phyloP scores from a whole-genome alignment of 768 basidiomycete genomes.

The Xerocomellus amylosporus region DNA sequence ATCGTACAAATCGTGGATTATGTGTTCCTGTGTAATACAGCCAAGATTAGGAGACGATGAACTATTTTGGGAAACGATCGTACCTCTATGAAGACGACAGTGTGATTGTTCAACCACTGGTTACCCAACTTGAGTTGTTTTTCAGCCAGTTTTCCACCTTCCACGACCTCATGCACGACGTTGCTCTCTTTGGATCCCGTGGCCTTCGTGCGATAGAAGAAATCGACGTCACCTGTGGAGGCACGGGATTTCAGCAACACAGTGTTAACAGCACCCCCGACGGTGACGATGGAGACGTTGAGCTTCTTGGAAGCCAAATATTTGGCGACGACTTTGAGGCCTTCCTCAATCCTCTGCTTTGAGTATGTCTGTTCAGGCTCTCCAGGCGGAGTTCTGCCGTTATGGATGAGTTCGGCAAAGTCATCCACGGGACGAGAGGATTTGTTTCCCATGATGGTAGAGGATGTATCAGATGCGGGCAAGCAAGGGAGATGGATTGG shows the following conservation, averaged over 20 bases:
- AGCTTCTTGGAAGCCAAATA: not conserved
- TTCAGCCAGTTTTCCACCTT: constrained; percentile 2
- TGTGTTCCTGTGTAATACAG: not conserved
- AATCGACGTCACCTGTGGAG: constrained; percentile 11
- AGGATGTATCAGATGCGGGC: not conserved
- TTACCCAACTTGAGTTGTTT: not conserved
- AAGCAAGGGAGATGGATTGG: not conserved
- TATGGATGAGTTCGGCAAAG: constrained; percentile 1
- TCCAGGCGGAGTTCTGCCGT: not conserved
- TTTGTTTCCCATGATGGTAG: not conserved
- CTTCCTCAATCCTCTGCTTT: constrained; percentile 2
- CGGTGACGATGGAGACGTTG: constrained; percentile 6
- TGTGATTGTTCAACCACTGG: constrained; percentile 14
- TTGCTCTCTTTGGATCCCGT: not conserved
- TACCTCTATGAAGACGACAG: constrained; percentile 5
- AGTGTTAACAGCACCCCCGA: constrained; percentile 11
- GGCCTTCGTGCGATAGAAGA: constrained; percentile 9
- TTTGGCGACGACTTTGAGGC: constrained; percentile 3
- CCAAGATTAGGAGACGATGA: not conserved
- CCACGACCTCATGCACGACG: not conserved
- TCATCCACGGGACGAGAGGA: constrained; percentile 1
- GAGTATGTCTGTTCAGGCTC: constrained; percentile 5
- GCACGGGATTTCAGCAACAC: constrained; percentile 4
- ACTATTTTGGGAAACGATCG: not conserved
- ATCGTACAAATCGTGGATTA: not conserved